phyloP scores from a whole-genome alignment of 768 basidiomycete genomes.

The Amanita subjunquillea region DNA sequence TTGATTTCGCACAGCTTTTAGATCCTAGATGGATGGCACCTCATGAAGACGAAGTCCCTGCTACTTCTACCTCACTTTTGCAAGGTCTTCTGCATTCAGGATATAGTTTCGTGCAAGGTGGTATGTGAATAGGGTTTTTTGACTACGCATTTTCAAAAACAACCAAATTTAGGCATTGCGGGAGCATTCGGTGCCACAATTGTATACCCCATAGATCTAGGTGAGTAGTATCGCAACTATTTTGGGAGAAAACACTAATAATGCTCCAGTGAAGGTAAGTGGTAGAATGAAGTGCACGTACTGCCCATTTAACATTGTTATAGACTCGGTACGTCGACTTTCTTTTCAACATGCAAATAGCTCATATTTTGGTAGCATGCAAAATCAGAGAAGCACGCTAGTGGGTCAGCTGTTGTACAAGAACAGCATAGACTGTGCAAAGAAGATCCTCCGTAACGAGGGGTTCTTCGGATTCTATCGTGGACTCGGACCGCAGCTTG shows the following conservation, averaged over 20 bases:
- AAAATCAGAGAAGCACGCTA: conserved; percentile 94
- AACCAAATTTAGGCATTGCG: conserved; percentile 53
- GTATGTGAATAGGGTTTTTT: conserved; percentile 21
- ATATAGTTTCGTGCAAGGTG: conserved; percentile 86
- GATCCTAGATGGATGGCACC: conserved; percentile 85
- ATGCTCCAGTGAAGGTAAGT: conserved; percentile 59
- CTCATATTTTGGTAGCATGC: conserved; percentile 51
- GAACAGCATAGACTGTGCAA: conserved; percentile 90
- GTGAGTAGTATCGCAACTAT: conserved; percentile 29
- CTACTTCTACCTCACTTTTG: conserved; percentile 32
- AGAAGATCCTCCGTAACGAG: conserved; percentile 91
- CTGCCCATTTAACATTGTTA: background rate
- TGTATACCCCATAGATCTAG: conserved; percentile 94
- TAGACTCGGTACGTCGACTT: conserved; percentile 46
- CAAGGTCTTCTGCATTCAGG: conserved; percentile 53
- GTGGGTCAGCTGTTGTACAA: conserved; percentile 96
- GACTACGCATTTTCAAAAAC: background rate
- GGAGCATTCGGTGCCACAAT: conserved; percentile 95
- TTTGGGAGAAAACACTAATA: conserved; percentile 2
- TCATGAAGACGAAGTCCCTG: conserved; percentile 30
- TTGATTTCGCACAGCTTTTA: conserved; percentile 88
- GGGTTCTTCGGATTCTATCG: conserved; percentile 94
- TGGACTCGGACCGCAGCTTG: conserved; percentile 87
- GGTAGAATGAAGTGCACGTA: conserved; percentile 4
- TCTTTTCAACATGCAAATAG: background rate